Percentiles rank a stretch among this genome's conserved stretches.
Evolutionary conservation across 768 basidiomycete genomes (phyloP).

Genomic region (Calocybe gangraenosa): DNA sequence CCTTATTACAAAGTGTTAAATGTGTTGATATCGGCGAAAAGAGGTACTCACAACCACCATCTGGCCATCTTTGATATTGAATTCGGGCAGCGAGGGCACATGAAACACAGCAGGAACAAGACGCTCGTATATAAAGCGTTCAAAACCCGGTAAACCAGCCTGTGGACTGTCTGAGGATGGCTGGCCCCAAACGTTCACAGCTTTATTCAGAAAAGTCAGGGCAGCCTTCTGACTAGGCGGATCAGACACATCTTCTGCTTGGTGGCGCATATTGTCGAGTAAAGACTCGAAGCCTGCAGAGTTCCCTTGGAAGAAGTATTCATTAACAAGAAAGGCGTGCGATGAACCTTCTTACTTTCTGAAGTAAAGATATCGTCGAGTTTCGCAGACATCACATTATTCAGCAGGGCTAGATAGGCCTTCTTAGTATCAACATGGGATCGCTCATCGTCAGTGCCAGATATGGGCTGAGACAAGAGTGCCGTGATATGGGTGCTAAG

Average conservation of each 20-base stretch:
- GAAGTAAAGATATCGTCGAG: constrained; percentile 85
- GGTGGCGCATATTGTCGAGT: constrained; percentile 65
- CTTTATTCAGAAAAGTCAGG: constrained; percentile 70
- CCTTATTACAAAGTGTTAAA: constrained; percentile 38
- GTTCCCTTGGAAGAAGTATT: constrained; percentile 27
- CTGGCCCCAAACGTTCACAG: constrained; percentile 66
- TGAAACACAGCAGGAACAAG: constrained; percentile 80
- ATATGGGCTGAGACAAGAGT: constrained; percentile 74
- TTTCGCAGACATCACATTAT: constrained; percentile 75
- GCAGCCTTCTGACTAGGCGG: constrained; percentile 73
- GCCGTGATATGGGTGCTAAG: constrained; percentile 78
- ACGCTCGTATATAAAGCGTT: constrained; percentile 85
- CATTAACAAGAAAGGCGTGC: not conserved
- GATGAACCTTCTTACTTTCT: constrained; percentile 53
- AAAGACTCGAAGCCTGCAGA: constrained; percentile 67
- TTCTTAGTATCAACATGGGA: constrained; percentile 80
- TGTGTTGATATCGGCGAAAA: not conserved
- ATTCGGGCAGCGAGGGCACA: constrained; percentile 71
- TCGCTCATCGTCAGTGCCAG: constrained; percentile 84
- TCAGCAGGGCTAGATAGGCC: constrained; percentile 81
- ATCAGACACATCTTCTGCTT: constrained; percentile 77
- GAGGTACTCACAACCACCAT: constrained; percentile 63
- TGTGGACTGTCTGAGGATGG: constrained; percentile 36
- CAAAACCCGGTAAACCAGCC: constrained; percentile 78
- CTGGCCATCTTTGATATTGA: constrained; percentile 89